Evolutionary conservation across 352 stramenopile genomes (phyloP), one percentile per base, ranked within the genome.

Genomic region (Phytopythium aichiense): DNA sequence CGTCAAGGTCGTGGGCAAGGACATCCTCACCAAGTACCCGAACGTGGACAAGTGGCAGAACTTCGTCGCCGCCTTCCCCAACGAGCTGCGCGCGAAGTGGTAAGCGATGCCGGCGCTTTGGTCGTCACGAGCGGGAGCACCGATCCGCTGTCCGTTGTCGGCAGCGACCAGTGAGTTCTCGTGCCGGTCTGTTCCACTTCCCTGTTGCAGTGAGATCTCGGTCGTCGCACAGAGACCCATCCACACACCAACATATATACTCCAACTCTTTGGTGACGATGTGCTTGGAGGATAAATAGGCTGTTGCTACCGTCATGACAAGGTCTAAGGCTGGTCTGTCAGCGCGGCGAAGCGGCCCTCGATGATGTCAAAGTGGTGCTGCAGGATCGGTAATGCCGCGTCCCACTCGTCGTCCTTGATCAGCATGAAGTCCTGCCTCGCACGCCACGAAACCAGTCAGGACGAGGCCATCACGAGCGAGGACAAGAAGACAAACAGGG

Each of bases 1-100:
- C 52, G 81, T 92, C 55, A 88, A 92, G 74, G 81, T 91, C 37
- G 79, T 92, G 45, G 83, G 76, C 63, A 83, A 88, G 67, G 83
- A 90, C 62, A 76, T 86, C 22, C 61, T 91, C 13, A 75, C 70
- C 60, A 91, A 91, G 75, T 77, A 89, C 71, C 74, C 81, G 56
- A 87, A 89, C 67, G 75, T 91, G 22, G 71, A 89, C 42, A 89
- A 89, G 73, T 93, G 84, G 84, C 56, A 74, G 53, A 69, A 88
- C 56, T 89, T 87, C 50, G 76, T 93, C 45, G 74, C 67, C 45
- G 78, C 81, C n/a, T 93, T 91, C 70, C 79, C 84, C 18, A 87
- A 81, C 65, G 84, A 91, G 25, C 64, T 93, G 57, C 81, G 82
- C 63, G 73, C 71, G 69, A 89, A 88, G 71, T 92, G 84, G 82